Evolutionary conservation across 805 yeast species (phyloP).

Genomic region (Ogataea nonfermentans): DNA sequence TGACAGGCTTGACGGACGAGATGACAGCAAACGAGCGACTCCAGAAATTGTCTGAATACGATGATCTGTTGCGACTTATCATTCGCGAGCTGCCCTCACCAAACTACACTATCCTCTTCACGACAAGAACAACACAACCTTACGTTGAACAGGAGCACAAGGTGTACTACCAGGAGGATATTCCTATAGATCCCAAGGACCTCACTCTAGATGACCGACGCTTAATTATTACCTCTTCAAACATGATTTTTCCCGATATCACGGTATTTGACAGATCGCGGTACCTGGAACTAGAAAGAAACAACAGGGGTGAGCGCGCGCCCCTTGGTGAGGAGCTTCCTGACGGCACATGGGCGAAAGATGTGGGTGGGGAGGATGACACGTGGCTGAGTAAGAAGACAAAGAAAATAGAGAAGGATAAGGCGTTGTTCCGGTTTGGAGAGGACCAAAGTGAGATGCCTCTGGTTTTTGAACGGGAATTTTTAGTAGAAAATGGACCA

Average conservation of each 20-base stretch:
- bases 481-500: conserved; percentile 49
- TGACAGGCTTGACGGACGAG: conserved; percentile 46
- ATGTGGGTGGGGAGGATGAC: conserved; percentile 24
- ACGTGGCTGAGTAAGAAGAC: conserved; percentile 32
- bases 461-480: conserved; percentile 39
- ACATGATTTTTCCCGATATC: conserved; percentile 53
- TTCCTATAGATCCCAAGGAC: conserved; percentile 34
- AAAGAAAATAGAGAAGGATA: conserved; percentile 18
- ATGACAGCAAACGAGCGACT: conserved; percentile 42
- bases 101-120: conserved; percentile 56
- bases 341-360: conserved; percentile 35
- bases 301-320: conserved; percentile 38
- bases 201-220: conserved; percentile 32
- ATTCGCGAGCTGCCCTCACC: conserved; percentile 77
- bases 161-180: conserved; percentile 24
- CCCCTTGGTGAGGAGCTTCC: conserved; percentile 29
- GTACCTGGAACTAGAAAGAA: conserved; percentile 52
- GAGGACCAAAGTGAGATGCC: conserved; percentile 35
- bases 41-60: conserved; percentile 25
- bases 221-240: conserved; percentile 30
- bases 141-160: conserved; percentile 22
- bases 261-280: conserved; percentile 50
- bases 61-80: conserved; percentile 45
- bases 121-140: conserved; percentile 38
- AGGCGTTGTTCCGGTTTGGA: conserved; percentile 26